Conservation (phyloP, 768 basidiomycete species). For the Trametes elegans region DNA sequence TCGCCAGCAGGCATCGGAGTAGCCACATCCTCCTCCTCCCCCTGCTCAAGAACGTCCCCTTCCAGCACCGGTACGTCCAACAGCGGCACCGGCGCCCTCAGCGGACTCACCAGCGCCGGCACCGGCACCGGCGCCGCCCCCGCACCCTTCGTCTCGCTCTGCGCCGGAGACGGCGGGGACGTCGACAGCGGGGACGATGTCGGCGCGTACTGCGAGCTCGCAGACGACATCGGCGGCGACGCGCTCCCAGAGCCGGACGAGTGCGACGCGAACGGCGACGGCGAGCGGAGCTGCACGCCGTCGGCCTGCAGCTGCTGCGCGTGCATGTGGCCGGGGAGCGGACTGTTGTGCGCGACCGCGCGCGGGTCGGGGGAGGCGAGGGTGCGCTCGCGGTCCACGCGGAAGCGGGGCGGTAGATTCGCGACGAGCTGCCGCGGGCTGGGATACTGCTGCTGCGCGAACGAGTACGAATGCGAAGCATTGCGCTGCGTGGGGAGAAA, state of each 20-base stretch:
- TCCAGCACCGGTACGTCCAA: not conserved
- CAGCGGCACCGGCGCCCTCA: conserved; percentile 7
- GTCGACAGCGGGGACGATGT: conserved; percentile 31
- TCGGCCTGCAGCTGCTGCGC: not conserved
- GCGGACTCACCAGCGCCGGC: conserved; percentile 9
- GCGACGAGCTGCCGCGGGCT: conserved; percentile 6
- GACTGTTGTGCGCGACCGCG: not conserved
- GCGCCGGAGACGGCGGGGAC: conserved; percentile 30
- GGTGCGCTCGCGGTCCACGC: conserved; percentile 14
- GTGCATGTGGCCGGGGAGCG: conserved; percentile 5
- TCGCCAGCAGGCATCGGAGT: conserved; percentile 2
- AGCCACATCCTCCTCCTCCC: not conserved
- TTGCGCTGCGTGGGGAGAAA: conserved; percentile 14
- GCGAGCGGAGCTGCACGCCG: conserved; percentile 16
- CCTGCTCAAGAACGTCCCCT: not conserved
- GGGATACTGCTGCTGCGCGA: conserved; percentile 4
- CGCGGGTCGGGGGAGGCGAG: not conserved
- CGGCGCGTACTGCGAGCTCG: conserved; percentile 41
- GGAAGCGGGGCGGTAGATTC: conserved; percentile 16
- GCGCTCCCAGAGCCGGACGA: conserved; percentile 46
- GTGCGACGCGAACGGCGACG: conserved; percentile 30
- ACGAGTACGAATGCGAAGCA: conserved; percentile 4
- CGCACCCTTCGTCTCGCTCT: conserved; percentile 16
- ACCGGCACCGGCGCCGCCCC: not conserved
- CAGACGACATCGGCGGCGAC: conserved; percentile 59